Evolutionary conservation across 2,329 filamentous ascomycete genomes (phyloP).

Genomic region (Trichocomaceae sp.): DNA sequence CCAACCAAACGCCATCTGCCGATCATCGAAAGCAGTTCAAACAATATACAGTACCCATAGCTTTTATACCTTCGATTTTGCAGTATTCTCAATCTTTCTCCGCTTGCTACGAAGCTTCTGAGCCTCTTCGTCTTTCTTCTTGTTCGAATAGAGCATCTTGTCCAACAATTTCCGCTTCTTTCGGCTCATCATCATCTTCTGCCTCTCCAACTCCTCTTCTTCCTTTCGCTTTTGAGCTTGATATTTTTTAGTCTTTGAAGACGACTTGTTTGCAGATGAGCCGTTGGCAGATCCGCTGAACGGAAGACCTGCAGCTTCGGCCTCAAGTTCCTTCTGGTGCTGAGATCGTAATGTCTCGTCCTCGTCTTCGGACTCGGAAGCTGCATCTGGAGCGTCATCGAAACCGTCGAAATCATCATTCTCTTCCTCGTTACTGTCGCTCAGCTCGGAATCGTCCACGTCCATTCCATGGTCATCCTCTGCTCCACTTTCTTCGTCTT

Average conservation of each 20-base stretch:
- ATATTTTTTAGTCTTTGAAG: constrained; percentile 63
- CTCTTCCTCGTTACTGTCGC: constrained; percentile 40
- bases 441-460: constrained; percentile 37
- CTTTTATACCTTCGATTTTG: constrained; percentile 22
- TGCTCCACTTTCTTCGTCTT: constrained; percentile 39
- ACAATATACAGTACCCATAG: constrained; percentile 4
- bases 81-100: constrained; percentile 70
- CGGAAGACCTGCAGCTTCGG: constrained; percentile 70
- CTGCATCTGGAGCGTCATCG: constrained; percentile 41
- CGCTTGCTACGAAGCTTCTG: constrained; percentile 82
- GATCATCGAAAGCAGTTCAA: neutral
- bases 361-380: constrained; percentile 50
- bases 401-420: constrained; percentile 47
- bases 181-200: constrained; percentile 97
- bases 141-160: constrained; percentile 95
- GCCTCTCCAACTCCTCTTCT: constrained; percentile 80
- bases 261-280: constrained; percentile 56
- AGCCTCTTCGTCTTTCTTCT: constrained; percentile 84
- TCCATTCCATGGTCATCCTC: constrained; percentile 46
- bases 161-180: constrained; percentile 97
- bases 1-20: constrained; percentile 2
- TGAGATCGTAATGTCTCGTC: constrained; percentile 56
- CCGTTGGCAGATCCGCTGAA: constrained; percentile 49
- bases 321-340: constrained; percentile 86
- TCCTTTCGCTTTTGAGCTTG: constrained; percentile 59